Evolutionary conservation across 257 asterid species (phyloP).

Genomic region (Fraxinus pennsylvanica): DNA sequence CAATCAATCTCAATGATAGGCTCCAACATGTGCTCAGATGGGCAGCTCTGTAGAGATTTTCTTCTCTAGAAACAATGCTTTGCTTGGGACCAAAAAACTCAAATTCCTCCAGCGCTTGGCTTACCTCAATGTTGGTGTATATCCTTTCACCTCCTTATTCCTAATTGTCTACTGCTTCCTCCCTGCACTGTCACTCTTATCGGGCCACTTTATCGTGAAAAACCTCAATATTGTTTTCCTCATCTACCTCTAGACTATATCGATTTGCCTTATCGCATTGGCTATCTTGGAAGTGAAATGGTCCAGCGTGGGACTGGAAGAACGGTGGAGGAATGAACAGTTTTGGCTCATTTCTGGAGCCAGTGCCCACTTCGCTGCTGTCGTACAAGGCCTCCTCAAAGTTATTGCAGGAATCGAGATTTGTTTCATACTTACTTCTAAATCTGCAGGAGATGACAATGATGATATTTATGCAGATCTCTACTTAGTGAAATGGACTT

Average conservation of each 20-base stretch:
- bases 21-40: slow-evolving; percentile 70
- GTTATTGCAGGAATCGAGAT: slow-evolving; percentile 67
- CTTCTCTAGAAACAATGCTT: slow-evolving; percentile 64
- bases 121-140: slow-evolving; percentile 60
- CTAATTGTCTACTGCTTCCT: slow-evolving; percentile 64
- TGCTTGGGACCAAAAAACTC: slow-evolving; percentile 35
- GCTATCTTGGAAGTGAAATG: slow-evolving; percentile 59
- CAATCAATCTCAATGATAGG: slow-evolving; percentile 61
- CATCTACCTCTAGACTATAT: slow-evolving; percentile 37
- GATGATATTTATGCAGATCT: slow-evolving; percentile 59
- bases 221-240: slow-evolving; percentile 47
- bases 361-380: slow-evolving; percentile 64
- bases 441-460: slow-evolving; percentile 49
- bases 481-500: slow-evolving; percentile 61
- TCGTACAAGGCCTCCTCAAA: slow-evolving; percentile 60
- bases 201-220: slow-evolving; percentile 58
- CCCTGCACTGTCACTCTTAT: slow-evolving; percentile 62
- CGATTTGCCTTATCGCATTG: slow-evolving; percentile 44
- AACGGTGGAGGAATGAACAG: slow-evolving; percentile 74
- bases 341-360: slow-evolving; percentile 68
- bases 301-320: slow-evolving; percentile 59
- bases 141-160: slow-evolving; percentile 63
- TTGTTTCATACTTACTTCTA: slow-evolving; percentile 56
- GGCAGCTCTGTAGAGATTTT: slow-evolving; percentile 70
- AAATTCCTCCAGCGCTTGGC: slow-evolving; percentile 60